Base-by-base conservation (phyloP, 2,329 filamentous ascomycete genomes). In the Ophiocordyceps camponoti-saundersi region DNA sequence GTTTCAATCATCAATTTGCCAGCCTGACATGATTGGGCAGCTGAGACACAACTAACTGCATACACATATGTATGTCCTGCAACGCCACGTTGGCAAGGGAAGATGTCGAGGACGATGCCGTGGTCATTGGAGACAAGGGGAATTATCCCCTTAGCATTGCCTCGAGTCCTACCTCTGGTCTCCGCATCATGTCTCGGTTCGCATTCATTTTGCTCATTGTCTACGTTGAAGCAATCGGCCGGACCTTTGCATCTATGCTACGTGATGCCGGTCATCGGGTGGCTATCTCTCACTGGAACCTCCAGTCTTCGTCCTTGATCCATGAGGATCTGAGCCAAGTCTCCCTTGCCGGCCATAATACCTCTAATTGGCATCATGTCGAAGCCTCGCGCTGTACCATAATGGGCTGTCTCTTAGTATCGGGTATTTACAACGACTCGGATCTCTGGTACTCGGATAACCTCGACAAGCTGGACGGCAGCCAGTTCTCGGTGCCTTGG, bases 371-470 rank as follows among this genome's bases (percentile, higher is more conserved):
- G 77, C 59, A 74, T 51, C 66, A 67, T 12, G 61, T 73, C 36
- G 56, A 65, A 6, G 52, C 49, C 3, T 63, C 73, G 0, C 66
- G 66, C 15, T 72, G 67, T 48, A 79, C 77, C 0, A 59, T 79
- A 2, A 73, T 80, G 69, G 71, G 68, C 1, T 73, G 74, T 26
- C 60, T 80, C 3, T 55, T 80, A n/a, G 61, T 69, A 10, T 69
- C 66, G 6, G 66, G 66, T 2, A 60, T 72, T 13, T 76, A 74
- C 59, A 64, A 67, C 21, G 75, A 79, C 43, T 59, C 60, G 1
- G 58, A 72, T 0, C 55, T 80, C 0, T 80, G 79, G 59, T 77
- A 68, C 56, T 79, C 73, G 0, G 60, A 72, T 22, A 70, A 71
- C 49, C 55, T 67, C 40, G 50, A 53, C 12, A 30, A 34, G 46